Conservation (phyloP, 192 early-diverging fungal genomes). For the Coemansia sp. region DNA sequence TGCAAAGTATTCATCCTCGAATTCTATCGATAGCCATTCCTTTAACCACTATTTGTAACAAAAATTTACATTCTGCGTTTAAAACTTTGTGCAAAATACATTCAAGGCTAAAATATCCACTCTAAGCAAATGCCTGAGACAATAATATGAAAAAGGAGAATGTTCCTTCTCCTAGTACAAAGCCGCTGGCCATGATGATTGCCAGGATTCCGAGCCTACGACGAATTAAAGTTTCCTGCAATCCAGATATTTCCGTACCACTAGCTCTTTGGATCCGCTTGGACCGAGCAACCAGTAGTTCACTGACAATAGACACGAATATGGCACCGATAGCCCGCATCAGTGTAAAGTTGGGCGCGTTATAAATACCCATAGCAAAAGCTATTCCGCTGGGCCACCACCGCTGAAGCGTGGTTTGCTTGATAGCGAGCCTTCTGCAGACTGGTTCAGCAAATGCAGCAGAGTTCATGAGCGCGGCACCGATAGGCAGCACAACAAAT, state of each 20-base stretch:
- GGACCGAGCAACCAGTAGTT: conserved; percentile 15
- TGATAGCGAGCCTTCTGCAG: too few species aligned
- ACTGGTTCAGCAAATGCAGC: conserved; percentile 1
- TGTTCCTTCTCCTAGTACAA: conserved; percentile 74
- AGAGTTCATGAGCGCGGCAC: neutral
- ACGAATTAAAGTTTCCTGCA: conserved; percentile 18
- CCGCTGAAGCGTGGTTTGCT: conserved; percentile 15
- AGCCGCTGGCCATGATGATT: conserved; percentile 71
- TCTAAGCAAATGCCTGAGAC: conserved; percentile 30
- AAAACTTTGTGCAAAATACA: neutral
- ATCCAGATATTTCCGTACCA: neutral
- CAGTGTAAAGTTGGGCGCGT: conserved; percentile 72
- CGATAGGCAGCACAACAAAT: conserved; percentile 53
- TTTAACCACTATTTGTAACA: too few species aligned
- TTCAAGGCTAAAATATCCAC: neutral
- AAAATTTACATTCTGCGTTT: too few species aligned
- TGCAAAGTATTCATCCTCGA: too few species aligned
- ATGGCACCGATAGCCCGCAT: conserved; percentile 66
- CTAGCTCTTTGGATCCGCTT: neutral
- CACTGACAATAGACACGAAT: conserved; percentile 41
- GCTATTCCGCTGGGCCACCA: conserved; percentile 75
- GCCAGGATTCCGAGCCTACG: conserved; percentile 56
- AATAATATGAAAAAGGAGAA: conserved; percentile 62
- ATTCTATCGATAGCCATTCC: too few species aligned
- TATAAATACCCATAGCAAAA: conserved; percentile 80